Conservation (phyloP, 106 monocot genomes). For the Allium sativum region DNA sequence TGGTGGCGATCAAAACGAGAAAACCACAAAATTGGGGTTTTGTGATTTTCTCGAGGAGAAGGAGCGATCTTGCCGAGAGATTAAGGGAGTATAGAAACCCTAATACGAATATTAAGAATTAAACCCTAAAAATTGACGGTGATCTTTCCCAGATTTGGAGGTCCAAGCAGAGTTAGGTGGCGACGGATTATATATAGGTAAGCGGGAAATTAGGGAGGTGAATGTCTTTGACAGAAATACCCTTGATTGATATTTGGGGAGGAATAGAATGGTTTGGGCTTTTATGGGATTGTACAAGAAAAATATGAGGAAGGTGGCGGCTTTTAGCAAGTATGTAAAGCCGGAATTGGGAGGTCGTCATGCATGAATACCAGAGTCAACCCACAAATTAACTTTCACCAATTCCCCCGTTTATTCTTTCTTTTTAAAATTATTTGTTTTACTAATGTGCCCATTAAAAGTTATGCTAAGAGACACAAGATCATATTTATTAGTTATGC, state of each 20-base stretch:
- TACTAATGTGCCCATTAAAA: too few relatives aligned
- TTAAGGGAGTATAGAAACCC: neutral
- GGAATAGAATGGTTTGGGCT: neutral
- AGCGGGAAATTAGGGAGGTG: constrained; percentile 2
- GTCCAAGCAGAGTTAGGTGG: neutral
- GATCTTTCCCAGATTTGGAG: neutral
- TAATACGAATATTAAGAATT: neutral
- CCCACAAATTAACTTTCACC: too few relatives aligned
- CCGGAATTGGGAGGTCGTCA: neutral
- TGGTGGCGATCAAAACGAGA: neutral
- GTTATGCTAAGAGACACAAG: too few relatives aligned
- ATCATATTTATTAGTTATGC: too few relatives aligned
- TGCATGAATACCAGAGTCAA: too few relatives aligned
- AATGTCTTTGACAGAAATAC: neutral
- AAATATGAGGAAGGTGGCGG: neutral
- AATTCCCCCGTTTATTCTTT: too few relatives aligned
- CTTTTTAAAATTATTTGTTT: too few relatives aligned
- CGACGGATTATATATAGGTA: neutral
- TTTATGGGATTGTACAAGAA: neutral
- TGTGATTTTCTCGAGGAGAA: neutral
- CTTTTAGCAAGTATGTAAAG: constrained; percentile 1
- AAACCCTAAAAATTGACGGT: constrained; percentile 1
- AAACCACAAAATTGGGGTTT: neutral
- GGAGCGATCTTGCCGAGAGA: neutral
- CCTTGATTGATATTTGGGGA: neutral